These are phyloP conservation scores for Candida sonorensis DNA, from an alignment of 805 yeast species.

Conservation along the genomic window DNA sequence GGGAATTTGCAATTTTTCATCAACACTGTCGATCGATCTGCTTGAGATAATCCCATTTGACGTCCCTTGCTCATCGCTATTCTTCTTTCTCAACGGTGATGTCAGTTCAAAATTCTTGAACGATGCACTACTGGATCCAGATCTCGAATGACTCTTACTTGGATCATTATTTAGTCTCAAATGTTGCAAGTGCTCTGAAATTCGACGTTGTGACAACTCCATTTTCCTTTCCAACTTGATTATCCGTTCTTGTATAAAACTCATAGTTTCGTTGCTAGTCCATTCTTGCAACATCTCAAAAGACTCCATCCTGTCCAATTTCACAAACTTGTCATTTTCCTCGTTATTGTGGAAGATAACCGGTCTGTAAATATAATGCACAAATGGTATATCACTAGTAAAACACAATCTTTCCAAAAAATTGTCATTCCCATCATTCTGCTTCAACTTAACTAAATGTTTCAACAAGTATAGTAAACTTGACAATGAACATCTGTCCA, in stretches of 20 bases:
- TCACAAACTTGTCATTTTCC: constrained; percentile 7
- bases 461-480: constrained; percentile 5
- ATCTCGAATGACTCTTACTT: constrained; percentile 1
- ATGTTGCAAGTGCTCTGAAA: constrained; percentile 2
- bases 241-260: too few species aligned
- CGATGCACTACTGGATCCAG: constrained; percentile 1
- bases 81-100: too few species aligned
- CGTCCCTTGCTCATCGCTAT: too few species aligned
- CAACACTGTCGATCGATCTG: too few species aligned
- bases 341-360: constrained; percentile 2
- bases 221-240: constrained; percentile 3
- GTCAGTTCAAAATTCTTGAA: constrained; percentile 4
- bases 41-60: too few species aligned
- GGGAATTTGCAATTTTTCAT: too few species aligned
- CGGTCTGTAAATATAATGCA: constrained; percentile 9
- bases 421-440: constrained; percentile 1
- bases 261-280: neutral
- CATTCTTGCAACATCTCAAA: constrained; percentile 2
- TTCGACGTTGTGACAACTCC: constrained; percentile 1
- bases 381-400: constrained; percentile 7
- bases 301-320: constrained; percentile 6
- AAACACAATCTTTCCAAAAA: constrained; percentile 4
- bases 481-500: constrained; percentile 12
- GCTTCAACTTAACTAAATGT: constrained; percentile 1
- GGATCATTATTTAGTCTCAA: constrained; percentile 1